Conservation (phyloP, 805 yeast species). For the Candida khao-thaluensis region DNA sequence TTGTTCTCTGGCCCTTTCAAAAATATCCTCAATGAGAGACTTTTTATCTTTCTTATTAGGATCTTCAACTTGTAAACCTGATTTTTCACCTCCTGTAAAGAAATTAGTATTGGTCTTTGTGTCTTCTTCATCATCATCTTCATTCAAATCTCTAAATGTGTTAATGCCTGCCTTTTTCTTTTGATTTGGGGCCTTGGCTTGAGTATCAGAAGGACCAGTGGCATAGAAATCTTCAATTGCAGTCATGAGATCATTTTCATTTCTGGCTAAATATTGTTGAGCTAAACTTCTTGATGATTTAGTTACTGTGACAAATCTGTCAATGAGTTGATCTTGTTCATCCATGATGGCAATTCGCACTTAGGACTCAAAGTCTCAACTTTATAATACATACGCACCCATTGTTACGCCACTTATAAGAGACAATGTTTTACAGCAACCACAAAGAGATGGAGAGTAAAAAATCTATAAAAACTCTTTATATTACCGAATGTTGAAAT, state of each 20-base stretch:
- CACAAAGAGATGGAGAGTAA: background rate
- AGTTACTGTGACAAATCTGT: constrained; percentile 38
- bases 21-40: constrained; percentile 63
- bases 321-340: constrained; percentile 25
- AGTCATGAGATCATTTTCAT: constrained; percentile 34
- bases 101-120: constrained; percentile 54
- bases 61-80: constrained; percentile 77
- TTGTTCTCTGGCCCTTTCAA: constrained; percentile 56
- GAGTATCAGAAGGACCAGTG: constrained; percentile 12
- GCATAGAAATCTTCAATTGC: constrained; percentile 45
- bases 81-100: constrained; percentile 71
- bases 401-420: too few relatives aligned
- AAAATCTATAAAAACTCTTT: constrained; percentile 7
- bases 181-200: constrained; percentile 3
- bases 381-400: background rate
- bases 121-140: constrained; percentile 50
- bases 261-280: constrained; percentile 38
- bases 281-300: constrained; percentile 35
- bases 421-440: too few relatives aligned
- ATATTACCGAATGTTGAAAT: constrained; percentile 48
- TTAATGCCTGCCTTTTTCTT: constrained; percentile 25
- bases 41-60: constrained; percentile 50
- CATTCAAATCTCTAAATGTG: constrained; percentile 40
- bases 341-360: constrained; percentile 15
- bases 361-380: background rate